These are phyloP conservation scores for Colletotrichum paranaense DNA, from an alignment of 2,329 filamentous ascomycete genomes.

Conservation along the genomic window DNA sequence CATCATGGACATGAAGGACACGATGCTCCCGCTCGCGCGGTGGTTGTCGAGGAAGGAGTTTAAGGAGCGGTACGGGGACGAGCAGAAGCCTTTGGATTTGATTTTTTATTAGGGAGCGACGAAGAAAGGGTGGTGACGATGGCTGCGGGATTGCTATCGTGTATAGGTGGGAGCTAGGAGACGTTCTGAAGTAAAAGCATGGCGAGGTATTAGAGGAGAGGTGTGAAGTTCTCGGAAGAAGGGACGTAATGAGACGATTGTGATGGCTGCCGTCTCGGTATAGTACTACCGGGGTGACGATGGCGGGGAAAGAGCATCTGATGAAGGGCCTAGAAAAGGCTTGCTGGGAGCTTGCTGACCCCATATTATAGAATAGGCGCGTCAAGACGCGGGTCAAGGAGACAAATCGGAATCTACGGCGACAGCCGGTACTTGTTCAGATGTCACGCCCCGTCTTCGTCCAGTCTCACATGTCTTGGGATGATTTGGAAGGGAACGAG, in stretches of 20 bases:
- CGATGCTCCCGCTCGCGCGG: constrained; percentile 81
- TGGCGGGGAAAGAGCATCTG: not conserved
- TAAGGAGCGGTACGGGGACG: constrained; percentile 73
- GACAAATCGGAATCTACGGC: constrained; percentile 3
- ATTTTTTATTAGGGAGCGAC: constrained; percentile 67
- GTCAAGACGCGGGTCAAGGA: not conserved
- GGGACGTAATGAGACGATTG: not conserved
- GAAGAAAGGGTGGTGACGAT: not conserved
- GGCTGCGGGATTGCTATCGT: not conserved
- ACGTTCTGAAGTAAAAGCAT: not conserved
- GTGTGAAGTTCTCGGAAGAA: not conserved
- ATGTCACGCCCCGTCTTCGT: not conserved
- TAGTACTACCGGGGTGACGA: not conserved
- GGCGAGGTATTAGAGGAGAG: not conserved
- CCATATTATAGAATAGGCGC: not conserved
- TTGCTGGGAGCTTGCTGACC: not conserved
- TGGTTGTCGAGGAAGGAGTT: constrained; percentile 79
- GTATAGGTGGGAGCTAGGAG: not conserved
- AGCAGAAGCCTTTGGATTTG: constrained; percentile 68
- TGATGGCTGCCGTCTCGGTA: not conserved
- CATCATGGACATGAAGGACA: constrained; percentile 95
- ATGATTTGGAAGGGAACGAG: not conserved
- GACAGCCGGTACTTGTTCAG: not conserved
- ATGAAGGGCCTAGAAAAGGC: not conserved
- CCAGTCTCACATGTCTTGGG: not conserved